These are phyloP conservation scores for Physcia stellaris DNA, from an alignment of 495 filamentous ascomycete genomes.

Conservation along the genomic window DNA sequence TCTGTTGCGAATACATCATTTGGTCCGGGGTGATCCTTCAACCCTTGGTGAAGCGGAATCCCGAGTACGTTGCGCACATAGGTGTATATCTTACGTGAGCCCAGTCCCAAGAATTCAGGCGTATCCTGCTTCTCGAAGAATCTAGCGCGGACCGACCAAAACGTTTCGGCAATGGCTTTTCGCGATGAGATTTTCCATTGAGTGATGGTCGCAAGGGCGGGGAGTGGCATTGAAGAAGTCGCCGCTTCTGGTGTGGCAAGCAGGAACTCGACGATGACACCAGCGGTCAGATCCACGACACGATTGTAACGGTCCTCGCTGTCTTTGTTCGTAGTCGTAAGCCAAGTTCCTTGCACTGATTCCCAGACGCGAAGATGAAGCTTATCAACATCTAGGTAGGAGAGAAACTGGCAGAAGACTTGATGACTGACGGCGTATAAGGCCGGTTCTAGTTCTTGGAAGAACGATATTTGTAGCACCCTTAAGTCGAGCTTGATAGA, in stretches of 20 bases:
- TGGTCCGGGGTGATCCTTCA: background rate
- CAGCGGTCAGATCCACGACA: constrained; percentile 1
- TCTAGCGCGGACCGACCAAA: background rate
- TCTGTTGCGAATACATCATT: background rate
- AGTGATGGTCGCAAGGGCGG: background rate
- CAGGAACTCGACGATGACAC: background rate
- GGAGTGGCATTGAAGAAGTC: background rate
- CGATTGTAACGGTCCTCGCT: background rate
- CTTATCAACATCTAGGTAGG: background rate
- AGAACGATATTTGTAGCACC: constrained; percentile 19
- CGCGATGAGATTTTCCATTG: background rate
- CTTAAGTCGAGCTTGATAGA: constrained; percentile 32
- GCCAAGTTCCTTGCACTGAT: background rate
- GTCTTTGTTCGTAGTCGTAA: background rate
- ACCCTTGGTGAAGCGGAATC: constrained; percentile 23
- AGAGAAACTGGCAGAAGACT: background rate
- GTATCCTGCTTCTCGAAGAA: constrained; percentile 2
- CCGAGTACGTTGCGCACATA: constrained; percentile 27
- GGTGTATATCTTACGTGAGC: constrained; percentile 19
- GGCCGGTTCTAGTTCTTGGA: constrained; percentile 1
- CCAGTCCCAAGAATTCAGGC: background rate
- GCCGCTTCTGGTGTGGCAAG: background rate
- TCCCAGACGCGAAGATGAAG: constrained; percentile 1
- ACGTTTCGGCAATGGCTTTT: background rate
- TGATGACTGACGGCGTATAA: background rate